Conservation (phyloP, 1,284 basidiomycete species). For the Trichosporon sp. region DNA sequence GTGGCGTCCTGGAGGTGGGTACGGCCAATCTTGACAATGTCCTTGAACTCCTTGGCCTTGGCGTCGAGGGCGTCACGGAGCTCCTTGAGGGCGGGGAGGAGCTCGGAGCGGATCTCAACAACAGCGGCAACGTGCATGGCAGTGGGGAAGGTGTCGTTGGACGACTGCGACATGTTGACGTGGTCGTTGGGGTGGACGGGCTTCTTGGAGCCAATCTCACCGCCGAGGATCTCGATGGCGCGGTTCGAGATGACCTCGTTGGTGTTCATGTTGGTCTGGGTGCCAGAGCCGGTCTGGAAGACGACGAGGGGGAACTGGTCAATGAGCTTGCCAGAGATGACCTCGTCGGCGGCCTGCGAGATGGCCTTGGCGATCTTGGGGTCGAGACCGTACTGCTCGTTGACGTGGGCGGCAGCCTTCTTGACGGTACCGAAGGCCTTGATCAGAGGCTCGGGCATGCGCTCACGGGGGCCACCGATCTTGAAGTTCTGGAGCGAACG, state of each 20-base stretch:
- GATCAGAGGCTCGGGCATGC: constrained; percentile 89
- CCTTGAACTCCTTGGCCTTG: constrained; percentile 73
- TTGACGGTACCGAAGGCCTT: constrained; percentile 98
- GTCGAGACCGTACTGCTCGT: constrained; percentile 81
- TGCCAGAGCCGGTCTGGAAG: constrained; percentile 98
- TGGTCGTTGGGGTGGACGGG: constrained; percentile 99
- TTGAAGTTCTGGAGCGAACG: constrained; percentile 98
- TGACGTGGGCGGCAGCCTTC: constrained; percentile 92
- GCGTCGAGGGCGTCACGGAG: constrained; percentile 75
- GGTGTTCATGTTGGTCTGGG: constrained; percentile 99
- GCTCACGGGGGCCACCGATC: constrained; percentile 89
- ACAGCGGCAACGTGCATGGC: constrained; percentile 99
- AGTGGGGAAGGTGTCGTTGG: constrained; percentile 99
- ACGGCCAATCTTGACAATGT: constrained; percentile 98
- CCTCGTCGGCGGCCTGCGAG: constrained; percentile 92
- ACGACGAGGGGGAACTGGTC: constrained; percentile 98
- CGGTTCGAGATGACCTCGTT: constrained; percentile 99
- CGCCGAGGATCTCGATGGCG: constrained; percentile 94
- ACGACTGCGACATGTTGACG: constrained; percentile 99
- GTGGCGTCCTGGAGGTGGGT: constrained; percentile 99
- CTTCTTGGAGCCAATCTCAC: constrained; percentile 89
- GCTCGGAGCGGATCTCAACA: constrained; percentile 70
- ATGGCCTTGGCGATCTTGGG: constrained; percentile 84
- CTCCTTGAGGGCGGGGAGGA: constrained; percentile 80
- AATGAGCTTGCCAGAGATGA: constrained; percentile 89